A percentile compares a stretch with the other conserved stretches of the same genome.
Evolutionary conservation across 768 basidiomycete species (phyloP).

Genomic region (Nevesoporus exiguus): DNA sequence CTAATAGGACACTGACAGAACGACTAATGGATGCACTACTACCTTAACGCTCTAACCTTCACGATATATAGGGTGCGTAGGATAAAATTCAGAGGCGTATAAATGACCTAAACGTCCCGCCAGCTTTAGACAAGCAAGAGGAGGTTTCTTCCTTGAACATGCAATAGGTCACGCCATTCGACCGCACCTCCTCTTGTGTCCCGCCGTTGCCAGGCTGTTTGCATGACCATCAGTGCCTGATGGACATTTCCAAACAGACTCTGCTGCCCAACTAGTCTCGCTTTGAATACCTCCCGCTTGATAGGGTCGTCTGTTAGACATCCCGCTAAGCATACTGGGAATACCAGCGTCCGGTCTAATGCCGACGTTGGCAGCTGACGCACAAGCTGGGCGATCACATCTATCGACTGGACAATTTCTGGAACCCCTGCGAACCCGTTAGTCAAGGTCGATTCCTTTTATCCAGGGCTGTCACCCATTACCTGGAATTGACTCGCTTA

Average conservation of each 20-base stretch:
- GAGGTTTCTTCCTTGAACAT: slow-evolving; percentile 29
- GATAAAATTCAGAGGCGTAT: slow-evolving; percentile 10
- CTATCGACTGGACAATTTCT: slow-evolving; percentile 62
- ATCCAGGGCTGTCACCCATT: slow-evolving; percentile 25
- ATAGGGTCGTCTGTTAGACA: slow-evolving; percentile 66
- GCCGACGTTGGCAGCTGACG: slow-evolving; percentile 53
- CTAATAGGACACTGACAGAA: slow-evolving; percentile 13
- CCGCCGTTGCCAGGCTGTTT: slow-evolving; percentile 66
- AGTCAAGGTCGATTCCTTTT: neutral
- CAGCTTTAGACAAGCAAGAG: slow-evolving; percentile 30
- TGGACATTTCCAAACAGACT: slow-evolving; percentile 57
- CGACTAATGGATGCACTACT: slow-evolving; percentile 17
- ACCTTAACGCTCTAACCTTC: slow-evolving; percentile 5
- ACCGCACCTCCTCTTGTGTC: slow-evolving; percentile 51
- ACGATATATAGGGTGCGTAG: slow-evolving; percentile 16
- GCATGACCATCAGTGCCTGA: slow-evolving; percentile 59
- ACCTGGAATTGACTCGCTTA: slow-evolving; percentile 72
- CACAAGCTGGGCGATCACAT: slow-evolving; percentile 50
- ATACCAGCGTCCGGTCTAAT: slow-evolving; percentile 63
- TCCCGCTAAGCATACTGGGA: slow-evolving; percentile 72
- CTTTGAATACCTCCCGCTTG: slow-evolving; percentile 56
- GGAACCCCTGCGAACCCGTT: slow-evolving; percentile 52
- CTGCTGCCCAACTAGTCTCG: slow-evolving; percentile 51
- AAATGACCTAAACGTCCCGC: slow-evolving; percentile 1
- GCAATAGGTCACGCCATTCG: slow-evolving; percentile 57